Percentiles rank a stretch among this genome's conserved stretches.
Evolutionary conservation across 1,284 basidiomycete genomes (phyloP).

Genomic region (Austroboletus rostrupii): DNA sequence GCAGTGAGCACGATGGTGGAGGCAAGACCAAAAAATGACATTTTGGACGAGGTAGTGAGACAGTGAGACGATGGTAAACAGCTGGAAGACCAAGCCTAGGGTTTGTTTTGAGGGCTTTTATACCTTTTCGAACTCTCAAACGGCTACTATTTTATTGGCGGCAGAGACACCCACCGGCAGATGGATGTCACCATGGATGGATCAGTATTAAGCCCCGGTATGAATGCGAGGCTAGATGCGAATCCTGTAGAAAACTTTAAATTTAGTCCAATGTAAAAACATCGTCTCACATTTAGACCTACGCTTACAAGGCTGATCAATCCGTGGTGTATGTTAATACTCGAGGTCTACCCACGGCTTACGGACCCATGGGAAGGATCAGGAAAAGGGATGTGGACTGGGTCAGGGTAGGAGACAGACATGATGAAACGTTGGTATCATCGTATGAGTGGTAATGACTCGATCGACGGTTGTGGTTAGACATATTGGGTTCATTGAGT

Average conservation of each 20-base stretch:
- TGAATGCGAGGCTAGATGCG: no score
- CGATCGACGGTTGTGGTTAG: no score
- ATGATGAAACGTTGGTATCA: no score
- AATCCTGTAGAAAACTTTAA: no score
- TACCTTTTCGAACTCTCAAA: slow-evolving; percentile 4
- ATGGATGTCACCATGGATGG: no score
- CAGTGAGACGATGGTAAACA: not conserved
- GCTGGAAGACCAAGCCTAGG: not conserved
- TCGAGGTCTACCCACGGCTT: not conserved
- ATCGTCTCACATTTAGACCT: no score
- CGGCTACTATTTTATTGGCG: not conserved
- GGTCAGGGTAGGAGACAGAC: not conserved
- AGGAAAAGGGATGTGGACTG: not conserved
- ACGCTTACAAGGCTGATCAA: no score
- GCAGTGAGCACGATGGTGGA: slow-evolving; percentile 14
- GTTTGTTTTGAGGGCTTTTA: slow-evolving; percentile 15
- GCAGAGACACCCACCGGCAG: not conserved
- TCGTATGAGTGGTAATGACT: no score
- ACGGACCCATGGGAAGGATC: not conserved
- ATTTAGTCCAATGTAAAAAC: no score
- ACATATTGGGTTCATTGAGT: no score
- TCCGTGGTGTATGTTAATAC: no score
- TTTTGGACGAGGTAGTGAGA: not conserved
- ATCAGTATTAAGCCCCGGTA: no score
- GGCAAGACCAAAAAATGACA: slow-evolving; percentile 16